phyloP scores from a whole-genome alignment of 2,329 filamentous ascomycete genomes.

The Davidsoniella virescens region DNA sequence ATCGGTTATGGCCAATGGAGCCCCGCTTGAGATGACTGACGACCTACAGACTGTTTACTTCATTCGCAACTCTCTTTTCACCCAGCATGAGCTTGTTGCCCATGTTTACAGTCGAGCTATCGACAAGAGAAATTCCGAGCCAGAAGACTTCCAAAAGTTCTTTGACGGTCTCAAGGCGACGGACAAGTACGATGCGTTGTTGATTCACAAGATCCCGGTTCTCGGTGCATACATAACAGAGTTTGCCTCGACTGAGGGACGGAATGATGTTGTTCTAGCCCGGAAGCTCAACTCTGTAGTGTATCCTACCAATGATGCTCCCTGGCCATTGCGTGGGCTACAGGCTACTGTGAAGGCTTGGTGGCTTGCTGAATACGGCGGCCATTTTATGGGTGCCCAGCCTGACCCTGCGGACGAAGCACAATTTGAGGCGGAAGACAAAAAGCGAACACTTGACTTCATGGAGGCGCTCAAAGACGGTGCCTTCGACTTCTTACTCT shows the following conservation, averaged over 20 bases:
- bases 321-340: constrained; percentile 59
- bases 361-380: constrained; percentile 90
- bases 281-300: constrained; percentile 54
- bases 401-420: constrained; percentile 31
- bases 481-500: constrained; percentile 80
- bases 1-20: constrained; percentile 53
- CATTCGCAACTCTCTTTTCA: constrained; percentile 61
- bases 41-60: constrained; percentile 64
- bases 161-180: constrained; percentile 50
- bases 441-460: constrained; percentile 56
- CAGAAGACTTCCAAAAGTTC: constrained; percentile 58
- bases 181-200: constrained; percentile 57
- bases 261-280: constrained; percentile 49
- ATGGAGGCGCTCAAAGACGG: constrained; percentile 68
- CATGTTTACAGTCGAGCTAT: constrained; percentile 67
- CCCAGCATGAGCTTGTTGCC: constrained; percentile 78
- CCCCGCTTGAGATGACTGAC: constrained; percentile 36
- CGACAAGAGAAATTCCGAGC: constrained; percentile 53
- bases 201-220: constrained; percentile 70
- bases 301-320: constrained; percentile 47
- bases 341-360: constrained; percentile 64
- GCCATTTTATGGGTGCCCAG: constrained; percentile 65
- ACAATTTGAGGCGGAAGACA: constrained; percentile 36
- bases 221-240: constrained; percentile 61
- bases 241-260: constrained; percentile 63